Percentiles rank a stretch among this genome's conserved stretches.
phyloP scores from a whole-genome alignment of 768 basidiomycete genomes.

The Lepiota venenata region DNA sequence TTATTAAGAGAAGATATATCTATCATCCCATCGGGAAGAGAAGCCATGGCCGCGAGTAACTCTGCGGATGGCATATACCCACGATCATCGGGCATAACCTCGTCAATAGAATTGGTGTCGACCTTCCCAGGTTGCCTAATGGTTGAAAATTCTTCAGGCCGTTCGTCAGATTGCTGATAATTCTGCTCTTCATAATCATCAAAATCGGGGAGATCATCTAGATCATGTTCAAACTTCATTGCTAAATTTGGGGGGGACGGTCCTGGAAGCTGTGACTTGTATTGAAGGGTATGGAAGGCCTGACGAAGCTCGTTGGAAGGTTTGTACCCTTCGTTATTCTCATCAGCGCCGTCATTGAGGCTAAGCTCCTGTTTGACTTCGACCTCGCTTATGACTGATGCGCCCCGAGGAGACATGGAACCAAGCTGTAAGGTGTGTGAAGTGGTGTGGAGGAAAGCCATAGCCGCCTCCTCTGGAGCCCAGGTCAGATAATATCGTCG shows the following conservation, averaged over 20 bases:
- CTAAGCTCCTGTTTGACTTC: slow-evolving; percentile 6
- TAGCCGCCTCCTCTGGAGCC: slow-evolving; percentile 11
- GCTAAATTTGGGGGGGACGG: too few species aligned
- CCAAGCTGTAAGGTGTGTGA: background rate
- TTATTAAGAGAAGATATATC: background rate
- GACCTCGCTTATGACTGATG: slow-evolving; percentile 2
- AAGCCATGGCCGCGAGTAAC: slow-evolving; percentile 9
- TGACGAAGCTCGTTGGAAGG: slow-evolving; percentile 12
- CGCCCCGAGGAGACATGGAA: background rate
- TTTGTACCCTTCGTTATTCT: slow-evolving; percentile 10
- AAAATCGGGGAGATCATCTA: background rate
- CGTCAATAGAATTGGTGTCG: too few species aligned
- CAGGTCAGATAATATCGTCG: background rate
- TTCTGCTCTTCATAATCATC: background rate
- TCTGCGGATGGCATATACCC: background rate
- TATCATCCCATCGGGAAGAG: slow-evolving; percentile 8
- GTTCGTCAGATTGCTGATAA: slow-evolving; percentile 13
- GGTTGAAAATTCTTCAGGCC: background rate
- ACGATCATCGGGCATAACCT: too few species aligned
- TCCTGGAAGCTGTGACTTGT: too few species aligned
- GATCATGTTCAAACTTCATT: background rate
- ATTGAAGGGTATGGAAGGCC: slow-evolving; percentile 4
- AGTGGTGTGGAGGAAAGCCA: slow-evolving; percentile 12
- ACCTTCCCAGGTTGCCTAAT: background rate
- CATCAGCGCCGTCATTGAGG: background rate